Evolutionary conservation across 2,329 filamentous ascomycete genomes (phyloP).

Genomic region (Bipolaris gigantea): DNA sequence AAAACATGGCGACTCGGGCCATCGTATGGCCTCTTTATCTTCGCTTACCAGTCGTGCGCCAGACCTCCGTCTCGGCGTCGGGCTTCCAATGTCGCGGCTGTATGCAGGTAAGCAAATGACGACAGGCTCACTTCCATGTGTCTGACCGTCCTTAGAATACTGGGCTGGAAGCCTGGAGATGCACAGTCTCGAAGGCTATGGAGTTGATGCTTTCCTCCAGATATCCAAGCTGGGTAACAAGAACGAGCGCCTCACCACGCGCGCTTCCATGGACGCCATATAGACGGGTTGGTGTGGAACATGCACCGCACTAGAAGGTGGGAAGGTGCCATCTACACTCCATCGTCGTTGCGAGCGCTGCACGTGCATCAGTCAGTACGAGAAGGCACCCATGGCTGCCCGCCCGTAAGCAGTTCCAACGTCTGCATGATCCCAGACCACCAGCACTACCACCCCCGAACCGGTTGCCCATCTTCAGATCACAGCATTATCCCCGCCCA

Average conservation of each 20-base stretch:
- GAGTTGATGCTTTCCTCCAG: constrained; percentile 92
- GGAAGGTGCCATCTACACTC: neutral
- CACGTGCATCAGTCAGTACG: neutral
- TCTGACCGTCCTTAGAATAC: constrained; percentile 62
- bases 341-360: neutral
- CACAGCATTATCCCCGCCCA: constrained; percentile 11
- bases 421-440: neutral
- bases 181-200: constrained; percentile 92
- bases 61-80: constrained; percentile 86
- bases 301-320: neutral
- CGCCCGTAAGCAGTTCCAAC: neutral
- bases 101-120: constrained; percentile 61
- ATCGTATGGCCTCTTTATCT: constrained; percentile 67
- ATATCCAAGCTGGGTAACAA: constrained; percentile 97
- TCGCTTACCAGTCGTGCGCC: constrained; percentile 81
- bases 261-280: constrained; percentile 56
- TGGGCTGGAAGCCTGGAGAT: constrained; percentile 93
- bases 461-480: neutral
- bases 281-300: constrained; percentile 24
- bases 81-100: constrained; percentile 86
- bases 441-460: neutral
- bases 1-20: constrained; percentile 27
- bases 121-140: neutral
- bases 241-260: constrained; percentile 81
- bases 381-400: neutral